phyloP scores from a whole-genome alignment of 2,329 filamentous ascomycete species.

The Zasmidium angulare region DNA sequence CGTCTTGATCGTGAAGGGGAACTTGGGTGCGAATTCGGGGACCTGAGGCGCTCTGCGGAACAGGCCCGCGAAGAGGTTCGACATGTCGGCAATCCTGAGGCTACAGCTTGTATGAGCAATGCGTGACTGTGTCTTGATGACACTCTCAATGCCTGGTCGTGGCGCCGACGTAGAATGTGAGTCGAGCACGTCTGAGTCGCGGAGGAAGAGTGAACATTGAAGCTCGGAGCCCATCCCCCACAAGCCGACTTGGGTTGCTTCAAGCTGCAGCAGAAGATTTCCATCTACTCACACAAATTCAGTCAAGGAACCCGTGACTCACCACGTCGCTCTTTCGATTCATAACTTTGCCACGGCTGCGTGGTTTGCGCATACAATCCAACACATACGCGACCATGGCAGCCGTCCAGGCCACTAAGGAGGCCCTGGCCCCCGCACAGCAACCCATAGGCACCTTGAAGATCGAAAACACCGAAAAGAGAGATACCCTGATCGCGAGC shows the following conservation, averaged over 20 bases:
- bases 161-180: background rate
- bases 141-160: background rate
- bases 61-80: conserved; percentile 26
- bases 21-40: conserved; percentile 21
- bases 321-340: conserved; percentile 30
- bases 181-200: no score
- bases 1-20: conserved; percentile 43
- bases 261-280: background rate
- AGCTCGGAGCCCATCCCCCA: background rate
- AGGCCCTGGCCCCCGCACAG: conserved; percentile 55
- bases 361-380: conserved; percentile 29
- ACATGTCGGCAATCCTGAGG: conserved; percentile 16
- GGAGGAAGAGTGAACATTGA: no score
- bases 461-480: conserved; percentile 78
- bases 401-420: conserved; percentile 53
- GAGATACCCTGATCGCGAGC: conserved; percentile 74
- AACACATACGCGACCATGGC: conserved; percentile 38
- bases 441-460: conserved; percentile 62
- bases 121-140: no score
- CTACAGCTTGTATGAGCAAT: no score
- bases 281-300: background rate
- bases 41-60: conserved; percentile 25
- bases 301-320: conserved; percentile 15
- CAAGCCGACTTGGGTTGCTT: background rate
- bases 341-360: conserved; percentile 30